Base-by-base conservation (phyloP, 73 alveolate species). In the Effrenium voratum region DNA sequence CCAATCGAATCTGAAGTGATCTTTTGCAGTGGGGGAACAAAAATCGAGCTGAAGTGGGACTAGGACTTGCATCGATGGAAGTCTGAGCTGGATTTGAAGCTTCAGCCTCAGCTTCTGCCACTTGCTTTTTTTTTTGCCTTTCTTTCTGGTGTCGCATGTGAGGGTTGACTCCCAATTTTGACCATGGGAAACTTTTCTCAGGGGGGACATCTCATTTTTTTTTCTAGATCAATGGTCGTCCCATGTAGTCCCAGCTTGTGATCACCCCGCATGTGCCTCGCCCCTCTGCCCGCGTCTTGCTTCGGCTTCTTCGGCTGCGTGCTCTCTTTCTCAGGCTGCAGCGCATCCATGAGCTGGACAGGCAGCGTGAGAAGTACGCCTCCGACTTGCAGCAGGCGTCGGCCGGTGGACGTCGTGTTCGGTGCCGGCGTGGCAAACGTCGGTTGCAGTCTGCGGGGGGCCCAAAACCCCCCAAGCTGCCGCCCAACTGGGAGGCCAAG, bases 321-420 rank as follows among this genome's bases (percentile, higher is more conserved):
- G n/a, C n/a, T n/a, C n/a, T n/a, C n/a, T n/a, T n/a, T n/a, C n/a
- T n/a, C n/a, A 91, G 91, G 91, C 98, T 91, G 38, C 91, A 91
- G 63, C 98, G 98, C 57, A 91, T 91, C 79, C 98, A 91, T 38
- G 98, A 91, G 80, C 91, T 91, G 46, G 98, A 91, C 45, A 76
- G 91, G 24, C 98, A 91, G 81, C 87, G 91, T n/a, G 98, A 91
- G 66, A 91, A 91, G 80, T 91, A 91, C 38, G 90, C 98, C 6
- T 70, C 91, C 24, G 98, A 91, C 80, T 91, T 91, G 22, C 96
- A 88, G 52, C 96, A 88, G 84, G 95, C 95, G 50, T 4, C 4
- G 68, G 46, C n/a, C 16, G 68, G 68, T 55, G 68, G 24, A 55
- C 15, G 66, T 52, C 66, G 10, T 10, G 66, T 52, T 19, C 19